Base-by-base conservation (phyloP, 2,329 filamentous ascomycete species). In the Phaeosphaeria sp. region DNA sequence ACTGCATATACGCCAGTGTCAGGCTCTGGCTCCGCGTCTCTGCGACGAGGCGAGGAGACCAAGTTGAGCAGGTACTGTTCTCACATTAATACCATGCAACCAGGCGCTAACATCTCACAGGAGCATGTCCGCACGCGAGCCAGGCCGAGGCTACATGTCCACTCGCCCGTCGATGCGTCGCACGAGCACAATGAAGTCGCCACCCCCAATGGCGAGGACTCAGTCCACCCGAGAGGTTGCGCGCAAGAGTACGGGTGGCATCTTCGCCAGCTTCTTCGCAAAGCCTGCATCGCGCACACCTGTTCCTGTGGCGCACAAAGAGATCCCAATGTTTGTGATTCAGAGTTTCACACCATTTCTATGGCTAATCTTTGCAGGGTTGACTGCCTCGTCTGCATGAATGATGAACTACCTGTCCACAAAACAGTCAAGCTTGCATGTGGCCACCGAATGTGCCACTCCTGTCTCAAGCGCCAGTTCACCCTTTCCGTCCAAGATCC, bases 371-470 rank as follows among this genome's bases (percentile, higher is more conserved):
- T 15, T 13, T 13, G 6, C 7, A 65, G 89, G 57, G 83, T 89
- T 45, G 85, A 90, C 68, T 96, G 92, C 68, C 80, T 92, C 48
- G 86, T 86, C 22, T 96, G 92, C 72, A 79, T 89, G 71, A 82
- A 82, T 40, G 89, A 91, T 61, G 88, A 91, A 60, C 79, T 90
- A 2, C 86, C 88, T 1, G 71, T 83, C 9, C 82, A 82, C 57
- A 88, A 87, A 74, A 85, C 89, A 33, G 88, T 88, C 39, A 91
- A 89, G 74, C 84, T 96, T 36, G 85, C 86, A 64, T 96, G 93
- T 73, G 87, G 87, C 2, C 92, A 96, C 76, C 86, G 87, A 60
- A 93, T 94, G 89, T 96, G 93, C 76, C 83, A 90, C 63, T 75
- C 83, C 7, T 96, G 93, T 74, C 81, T 97, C 42, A 89, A 87